Base-by-base conservation (phyloP, 169 alveolate genomes). In the Amoebophrya sp. region DNA sequence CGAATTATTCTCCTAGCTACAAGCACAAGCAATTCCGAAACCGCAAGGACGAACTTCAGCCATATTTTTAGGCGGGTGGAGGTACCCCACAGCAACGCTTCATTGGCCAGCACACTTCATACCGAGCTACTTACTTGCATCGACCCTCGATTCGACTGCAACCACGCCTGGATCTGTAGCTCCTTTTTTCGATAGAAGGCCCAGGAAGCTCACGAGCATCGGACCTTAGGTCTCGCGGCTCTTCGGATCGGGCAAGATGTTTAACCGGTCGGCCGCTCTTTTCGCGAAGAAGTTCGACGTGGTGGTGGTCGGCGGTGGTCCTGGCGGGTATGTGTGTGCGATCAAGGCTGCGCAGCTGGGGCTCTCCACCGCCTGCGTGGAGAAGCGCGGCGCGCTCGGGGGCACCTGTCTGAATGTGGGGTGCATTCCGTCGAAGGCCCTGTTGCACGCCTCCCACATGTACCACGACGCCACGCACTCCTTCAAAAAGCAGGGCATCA, bases 371-470 rank as follows among this genome's bases (percentile, higher is more conserved):
- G 98, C 97, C 16, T 96, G 98, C 91, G 95, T 98, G 67, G 99
- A 98, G 93, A 96, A 96, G 91, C 93, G 99, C 93, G 97, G 96
- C 20, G 91, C 97, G 23, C 94, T 97, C 16, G 99, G 99, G 23
- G 99, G 99, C 23, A 98, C 99, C 13, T 98, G 99, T 94, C 97
- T 98, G 38, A 98, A 98, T 93, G 99, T 98, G 39, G 99, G 99
- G 1, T 98, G 99, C 92, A 98, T 98, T 87, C 99, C 99, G 5
- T 97, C 99, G 23, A 98, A 98, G 93, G 97, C 99, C 50, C 95
- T 98, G 91, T 96, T 97, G 40, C 97, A 97, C 93, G 96, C 98
- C 41, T 95, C 99, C 38, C 98, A 98, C 94, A 96, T 98, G 91
- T 97, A 95, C 95, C 95, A 95, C 39, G 97, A 58, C 7, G 48